A percentile compares a stretch with the other conserved stretches of the same genome.
Evolutionary conservation across 345 rosid genomes (phyloP).

Genomic region (Odontarrhena argentea): DNA sequence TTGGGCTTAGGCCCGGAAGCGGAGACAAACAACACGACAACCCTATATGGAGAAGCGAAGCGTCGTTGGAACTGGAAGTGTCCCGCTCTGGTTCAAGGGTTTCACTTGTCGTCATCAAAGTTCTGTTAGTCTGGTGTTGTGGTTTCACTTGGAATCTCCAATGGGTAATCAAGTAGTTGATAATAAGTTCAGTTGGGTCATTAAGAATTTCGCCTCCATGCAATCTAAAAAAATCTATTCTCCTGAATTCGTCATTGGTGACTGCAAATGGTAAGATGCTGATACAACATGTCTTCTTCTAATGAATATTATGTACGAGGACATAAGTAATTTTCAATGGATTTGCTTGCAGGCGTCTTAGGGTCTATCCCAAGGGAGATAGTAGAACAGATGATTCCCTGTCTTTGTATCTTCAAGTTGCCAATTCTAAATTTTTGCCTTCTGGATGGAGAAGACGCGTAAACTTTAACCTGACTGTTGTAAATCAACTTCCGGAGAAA

Average conservation of each 20-base stretch:
- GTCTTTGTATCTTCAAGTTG: conserved; percentile 34
- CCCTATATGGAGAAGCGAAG: not conserved
- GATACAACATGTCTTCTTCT: not conserved
- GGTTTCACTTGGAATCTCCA: not conserved
- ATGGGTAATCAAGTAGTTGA: not conserved
- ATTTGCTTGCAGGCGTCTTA: not conserved
- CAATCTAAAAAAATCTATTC: not conserved
- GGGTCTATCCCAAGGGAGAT: no score
- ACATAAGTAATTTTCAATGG: not conserved
- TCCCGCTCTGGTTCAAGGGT: not conserved
- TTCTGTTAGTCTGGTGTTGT: not conserved
- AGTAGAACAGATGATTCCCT: conserved; percentile 34
- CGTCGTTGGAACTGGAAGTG: not conserved
- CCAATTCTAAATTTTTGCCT: conserved; percentile 58
- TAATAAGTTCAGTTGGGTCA: conserved; percentile 6
- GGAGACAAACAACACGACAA: not conserved
- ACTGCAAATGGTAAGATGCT: not conserved
- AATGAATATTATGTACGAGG: no score
- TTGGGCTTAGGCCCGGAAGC: not conserved
- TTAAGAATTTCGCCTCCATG: not conserved
- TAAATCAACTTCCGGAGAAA: not conserved
- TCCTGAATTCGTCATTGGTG: not conserved
- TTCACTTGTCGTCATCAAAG: not conserved
- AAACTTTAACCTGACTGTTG: conserved; percentile 50
- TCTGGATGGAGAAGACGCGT: conserved; percentile 80